Conservation (phyloP, 1,284 basidiomycete species). For the Thelephora terrestris region DNA sequence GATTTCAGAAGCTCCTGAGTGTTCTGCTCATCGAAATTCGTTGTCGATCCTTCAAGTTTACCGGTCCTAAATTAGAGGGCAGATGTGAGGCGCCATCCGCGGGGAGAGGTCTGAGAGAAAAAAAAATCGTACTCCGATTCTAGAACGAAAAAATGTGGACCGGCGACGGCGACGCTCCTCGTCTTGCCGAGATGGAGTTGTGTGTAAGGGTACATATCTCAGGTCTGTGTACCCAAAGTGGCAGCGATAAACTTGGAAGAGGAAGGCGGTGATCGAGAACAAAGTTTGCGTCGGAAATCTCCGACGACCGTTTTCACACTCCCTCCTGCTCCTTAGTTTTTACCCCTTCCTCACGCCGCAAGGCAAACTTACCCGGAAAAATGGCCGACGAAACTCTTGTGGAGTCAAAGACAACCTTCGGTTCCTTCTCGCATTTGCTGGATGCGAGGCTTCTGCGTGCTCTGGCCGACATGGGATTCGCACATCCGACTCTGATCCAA, state of each 20-base stretch:
- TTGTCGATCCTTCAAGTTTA: conserved; percentile 36
- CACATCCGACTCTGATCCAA: conserved; percentile 77
- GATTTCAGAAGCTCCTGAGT: conserved; percentile 30
- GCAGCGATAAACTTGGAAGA: background rate
- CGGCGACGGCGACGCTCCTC: conserved; percentile 6
- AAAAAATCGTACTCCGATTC: conserved; percentile 9
- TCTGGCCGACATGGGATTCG: conserved; percentile 73
- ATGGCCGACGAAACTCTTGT: conserved; percentile 36
- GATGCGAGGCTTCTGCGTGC: conserved; percentile 71
- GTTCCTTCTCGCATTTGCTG: conserved; percentile 61
- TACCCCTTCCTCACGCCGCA: no score
- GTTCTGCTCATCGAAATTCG: conserved; percentile 22
- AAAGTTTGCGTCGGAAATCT: background rate
- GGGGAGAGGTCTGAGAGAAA: background rate
- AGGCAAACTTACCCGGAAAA: no score
- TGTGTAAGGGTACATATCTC: conserved; percentile 7
- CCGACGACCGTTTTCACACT: background rate
- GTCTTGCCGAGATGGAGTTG: conserved; percentile 6
- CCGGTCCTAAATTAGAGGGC: conserved; percentile 38
- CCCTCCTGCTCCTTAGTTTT: background rate
- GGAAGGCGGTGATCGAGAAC: background rate
- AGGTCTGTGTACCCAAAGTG: background rate
- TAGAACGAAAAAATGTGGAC: conserved; percentile 10
- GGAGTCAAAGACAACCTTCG: conserved; percentile 47
- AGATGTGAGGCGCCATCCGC: background rate